A percentile compares a stretch with the other conserved stretches of the same genome.
phyloP scores from a whole-genome alignment of 495 filamentous ascomycete genomes.

The Podospora didyma region DNA sequence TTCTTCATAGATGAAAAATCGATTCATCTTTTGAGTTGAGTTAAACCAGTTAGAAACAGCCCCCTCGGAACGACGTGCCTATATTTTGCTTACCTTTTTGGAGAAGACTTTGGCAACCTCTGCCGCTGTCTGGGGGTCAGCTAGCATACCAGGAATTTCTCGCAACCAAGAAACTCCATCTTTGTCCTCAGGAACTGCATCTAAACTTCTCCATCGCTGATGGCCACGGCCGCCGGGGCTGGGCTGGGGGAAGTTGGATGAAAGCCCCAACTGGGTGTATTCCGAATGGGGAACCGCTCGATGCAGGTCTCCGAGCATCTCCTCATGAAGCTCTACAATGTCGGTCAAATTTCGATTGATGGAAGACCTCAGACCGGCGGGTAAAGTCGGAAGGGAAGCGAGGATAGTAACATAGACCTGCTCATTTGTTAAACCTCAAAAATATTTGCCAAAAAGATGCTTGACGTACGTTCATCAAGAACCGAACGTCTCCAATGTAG shows the following conservation, averaged over 20 bases:
- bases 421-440: conserved; percentile 8
- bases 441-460: background rate
- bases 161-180: conserved; percentile 39
- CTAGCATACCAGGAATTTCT: conserved; percentile 49
- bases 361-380: conserved; percentile 51
- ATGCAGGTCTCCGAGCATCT: conserved; percentile 63
- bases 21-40: conserved; percentile 59
- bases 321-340: conserved; percentile 68
- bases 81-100: conserved; percentile 54
- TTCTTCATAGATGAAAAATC: conserved; percentile 81
- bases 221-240: conserved; percentile 31
- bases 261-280: conserved; percentile 45
- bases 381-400: conserved; percentile 54
- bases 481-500: conserved; percentile 82
- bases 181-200: conserved; percentile 52
- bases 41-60: conserved; percentile 9
- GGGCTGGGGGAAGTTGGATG: conserved; percentile 9
- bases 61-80: background rate
- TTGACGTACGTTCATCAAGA: conserved; percentile 70
- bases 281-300: conserved; percentile 59
- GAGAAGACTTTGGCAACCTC: conserved; percentile 76
- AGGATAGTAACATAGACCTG: conserved; percentile 68
- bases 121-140: conserved; percentile 67
- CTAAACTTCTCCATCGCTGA: conserved; percentile 57
- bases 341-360: conserved; percentile 66